Conservation (phyloP, 805 yeast genomes). For the Nakazawaea wickerhamii region DNA sequence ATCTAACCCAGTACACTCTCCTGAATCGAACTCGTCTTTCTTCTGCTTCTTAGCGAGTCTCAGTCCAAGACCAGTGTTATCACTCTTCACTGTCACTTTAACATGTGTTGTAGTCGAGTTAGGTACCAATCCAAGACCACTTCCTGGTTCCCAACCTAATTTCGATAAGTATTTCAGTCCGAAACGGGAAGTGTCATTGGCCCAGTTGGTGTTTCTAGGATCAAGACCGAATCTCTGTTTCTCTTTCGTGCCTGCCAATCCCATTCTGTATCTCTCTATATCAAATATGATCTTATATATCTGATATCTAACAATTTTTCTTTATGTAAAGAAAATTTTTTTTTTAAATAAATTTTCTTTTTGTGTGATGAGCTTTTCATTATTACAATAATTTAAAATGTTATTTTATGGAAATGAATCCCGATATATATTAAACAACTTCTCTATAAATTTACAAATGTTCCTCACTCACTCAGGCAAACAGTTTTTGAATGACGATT, state of each 20-base stretch:
- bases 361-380: no score
- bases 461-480: slow-evolving; percentile 28
- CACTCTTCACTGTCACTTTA: slow-evolving; percentile 76
- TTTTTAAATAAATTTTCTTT: no score
- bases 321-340: no score
- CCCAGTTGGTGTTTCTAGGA: slow-evolving; percentile 94
- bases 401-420: no score
- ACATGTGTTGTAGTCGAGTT: slow-evolving; percentile 76
- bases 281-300: no score
- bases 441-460: no score
- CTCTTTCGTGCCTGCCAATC: slow-evolving; percentile 72
- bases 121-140: slow-evolving; percentile 70
- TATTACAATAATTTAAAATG: no score
- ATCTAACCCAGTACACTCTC: slow-evolving; percentile 86
- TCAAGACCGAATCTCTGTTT: slow-evolving; percentile 87
- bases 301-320: no score
- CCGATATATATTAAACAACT: no score
- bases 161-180: slow-evolving; percentile 82
- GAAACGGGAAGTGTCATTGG: slow-evolving; percentile 75
- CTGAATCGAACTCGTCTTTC: slow-evolving; percentile 69
- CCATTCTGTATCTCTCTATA: no score
- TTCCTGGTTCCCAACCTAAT: slow-evolving; percentile 91
- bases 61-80: slow-evolving; percentile 88
- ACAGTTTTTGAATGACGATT: slow-evolving; percentile 56
- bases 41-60: slow-evolving; percentile 42